Percentiles rank a stretch among this genome's conserved stretches.
These are phyloP conservation scores for Triangularia setosa DNA, from an alignment of 2,329 filamentous ascomycete species.

Conservation along the genomic window DNA sequence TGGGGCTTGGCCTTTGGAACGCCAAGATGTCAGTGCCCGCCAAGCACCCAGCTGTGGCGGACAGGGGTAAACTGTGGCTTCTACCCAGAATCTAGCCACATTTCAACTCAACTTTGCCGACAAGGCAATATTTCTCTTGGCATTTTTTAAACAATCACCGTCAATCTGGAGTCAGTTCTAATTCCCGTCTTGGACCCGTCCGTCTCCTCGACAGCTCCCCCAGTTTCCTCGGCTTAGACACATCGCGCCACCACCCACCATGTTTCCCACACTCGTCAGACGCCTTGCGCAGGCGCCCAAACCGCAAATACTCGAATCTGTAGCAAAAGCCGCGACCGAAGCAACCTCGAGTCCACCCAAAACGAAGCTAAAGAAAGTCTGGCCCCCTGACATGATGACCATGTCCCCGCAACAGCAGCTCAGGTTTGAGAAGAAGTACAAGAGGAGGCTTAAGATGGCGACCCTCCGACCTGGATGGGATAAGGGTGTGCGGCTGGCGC, in stretches of 20 bases:
- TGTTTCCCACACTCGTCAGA: slow-evolving; percentile 46
- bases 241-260: slow-evolving; percentile 26
- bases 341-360: slow-evolving; percentile 43
- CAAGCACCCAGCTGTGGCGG: background rate
- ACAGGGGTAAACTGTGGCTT: background rate
- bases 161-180: background rate
- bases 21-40: background rate
- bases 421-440: slow-evolving; percentile 73
- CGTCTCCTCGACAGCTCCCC: background rate
- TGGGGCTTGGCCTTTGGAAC: background rate
- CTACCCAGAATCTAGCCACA: background rate
- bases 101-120: background rate
- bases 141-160: background rate
- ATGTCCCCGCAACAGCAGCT: slow-evolving; percentile 71
- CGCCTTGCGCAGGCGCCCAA: slow-evolving; percentile 34
- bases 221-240: background rate
- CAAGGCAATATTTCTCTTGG: background rate
- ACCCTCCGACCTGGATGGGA: slow-evolving; percentile 62
- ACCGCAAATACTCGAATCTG: slow-evolving; percentile 8
- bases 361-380: slow-evolving; percentile 63
- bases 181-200: background rate
- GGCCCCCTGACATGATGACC: slow-evolving; percentile 72
- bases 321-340: slow-evolving; percentile 17
- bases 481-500: slow-evolving; percentile 61
- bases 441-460: slow-evolving; percentile 60